Conservation (phyloP, 495 filamentous ascomycete genomes). For the Friedmanniomyces endolithicus region DNA sequence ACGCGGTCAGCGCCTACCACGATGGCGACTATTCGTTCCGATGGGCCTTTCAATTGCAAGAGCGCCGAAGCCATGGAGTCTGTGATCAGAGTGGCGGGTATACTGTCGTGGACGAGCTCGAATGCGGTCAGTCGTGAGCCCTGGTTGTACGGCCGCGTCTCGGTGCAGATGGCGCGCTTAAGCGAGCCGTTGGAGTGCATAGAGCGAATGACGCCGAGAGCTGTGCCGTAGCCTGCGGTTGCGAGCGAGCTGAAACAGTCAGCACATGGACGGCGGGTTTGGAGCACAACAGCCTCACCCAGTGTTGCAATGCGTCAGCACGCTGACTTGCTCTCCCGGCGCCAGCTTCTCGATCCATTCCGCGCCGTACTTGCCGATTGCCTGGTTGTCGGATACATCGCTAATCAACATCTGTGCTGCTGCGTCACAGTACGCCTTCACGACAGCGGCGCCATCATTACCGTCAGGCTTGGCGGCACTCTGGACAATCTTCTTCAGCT, state of each 20-base stretch:
- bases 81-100: slow-evolving; percentile 86
- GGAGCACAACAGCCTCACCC: slow-evolving; percentile 42
- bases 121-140: slow-evolving; percentile 89
- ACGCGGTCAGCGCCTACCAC: slow-evolving; percentile 93
- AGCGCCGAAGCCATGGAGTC: slow-evolving; percentile 92
- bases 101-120: slow-evolving; percentile 83
- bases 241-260: slow-evolving; percentile 58
- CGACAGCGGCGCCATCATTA: slow-evolving; percentile 38
- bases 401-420: slow-evolving; percentile 81
- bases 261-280: slow-evolving; percentile 8
- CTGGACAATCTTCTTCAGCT: slow-evolving; percentile 51
- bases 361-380: slow-evolving; percentile 71
- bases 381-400: slow-evolving; percentile 73
- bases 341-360: slow-evolving; percentile 57
- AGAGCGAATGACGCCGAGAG: slow-evolving; percentile 84
- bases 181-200: slow-evolving; percentile 52
- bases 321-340: slow-evolving; percentile 42
- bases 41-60: slow-evolving; percentile 42
- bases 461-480: slow-evolving; percentile 29
- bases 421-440: slow-evolving; percentile 54
- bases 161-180: slow-evolving; percentile 81
- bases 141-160: slow-evolving; percentile 96
- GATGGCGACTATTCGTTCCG: slow-evolving; percentile 61
- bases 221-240: slow-evolving; percentile 92
- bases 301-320: slow-evolving; percentile 95